Conservation (phyloP, 108 stramenopile species). For the Nitzschia sp. region DNA sequence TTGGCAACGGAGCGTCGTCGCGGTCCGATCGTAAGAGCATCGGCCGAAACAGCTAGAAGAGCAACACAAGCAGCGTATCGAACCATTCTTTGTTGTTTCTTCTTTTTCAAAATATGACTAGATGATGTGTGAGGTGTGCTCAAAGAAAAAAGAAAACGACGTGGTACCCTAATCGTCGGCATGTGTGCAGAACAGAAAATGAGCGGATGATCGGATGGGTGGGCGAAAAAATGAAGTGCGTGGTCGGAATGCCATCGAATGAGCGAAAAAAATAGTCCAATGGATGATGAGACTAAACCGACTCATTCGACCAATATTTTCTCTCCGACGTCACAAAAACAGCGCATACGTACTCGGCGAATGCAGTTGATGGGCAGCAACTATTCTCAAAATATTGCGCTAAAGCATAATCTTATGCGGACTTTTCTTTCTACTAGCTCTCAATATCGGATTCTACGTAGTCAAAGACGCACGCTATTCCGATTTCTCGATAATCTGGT, state of each 20-base stretch:
- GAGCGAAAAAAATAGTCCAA: neutral
- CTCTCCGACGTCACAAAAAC: neutral
- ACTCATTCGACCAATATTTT: neutral
- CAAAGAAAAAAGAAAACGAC: conserved; percentile 9
- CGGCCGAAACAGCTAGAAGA: conserved; percentile 1
- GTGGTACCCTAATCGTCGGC: neutral
- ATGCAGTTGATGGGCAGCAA: neutral
- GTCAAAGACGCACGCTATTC: too few relatives aligned
- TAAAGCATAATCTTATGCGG: neutral
- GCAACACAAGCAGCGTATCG: neutral
- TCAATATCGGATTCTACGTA: too few relatives aligned
- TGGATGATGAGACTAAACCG: neutral
- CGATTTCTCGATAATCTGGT: too few relatives aligned
- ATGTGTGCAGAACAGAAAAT: neutral
- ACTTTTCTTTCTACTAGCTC: too few relatives aligned
- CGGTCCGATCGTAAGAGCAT: neutral
- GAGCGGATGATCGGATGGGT: neutral
- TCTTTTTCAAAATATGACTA: neutral
- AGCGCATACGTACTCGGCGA: neutral
- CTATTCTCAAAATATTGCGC: neutral
- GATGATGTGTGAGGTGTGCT: neutral
- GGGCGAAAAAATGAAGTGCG: conserved; percentile 18
- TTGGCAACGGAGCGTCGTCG: neutral
- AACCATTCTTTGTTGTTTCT: neutral
- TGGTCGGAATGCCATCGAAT: neutral